Percentiles rank a stretch among this genome's conserved stretches.
These are phyloP conservation scores for Nasturtium officinale DNA, from an alignment of 345 rosid genomes.

Conservation along the genomic window DNA sequence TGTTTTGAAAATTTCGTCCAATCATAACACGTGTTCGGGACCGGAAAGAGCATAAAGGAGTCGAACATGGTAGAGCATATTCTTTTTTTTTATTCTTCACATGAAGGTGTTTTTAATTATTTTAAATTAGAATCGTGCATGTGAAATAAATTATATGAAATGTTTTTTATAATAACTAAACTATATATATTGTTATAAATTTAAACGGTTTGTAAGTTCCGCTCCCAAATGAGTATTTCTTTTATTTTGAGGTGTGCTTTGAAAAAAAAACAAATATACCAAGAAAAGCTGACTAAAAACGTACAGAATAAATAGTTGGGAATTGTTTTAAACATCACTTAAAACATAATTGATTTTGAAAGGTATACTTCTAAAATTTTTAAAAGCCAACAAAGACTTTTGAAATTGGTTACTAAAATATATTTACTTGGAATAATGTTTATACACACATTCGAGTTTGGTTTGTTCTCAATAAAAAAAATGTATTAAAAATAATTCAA, in stretches of 20 bases:
- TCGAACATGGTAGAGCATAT: conserved; percentile 39
- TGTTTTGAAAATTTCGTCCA: conserved; percentile 35
- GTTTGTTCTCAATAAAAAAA: neutral
- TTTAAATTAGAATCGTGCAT: conserved; percentile 3
- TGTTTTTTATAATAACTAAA: neutral
- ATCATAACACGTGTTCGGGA: conserved; percentile 35
- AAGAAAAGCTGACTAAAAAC: neutral
- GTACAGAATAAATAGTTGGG: neutral
- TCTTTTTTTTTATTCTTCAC: conserved; percentile 31
- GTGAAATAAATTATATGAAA: conserved; percentile 1
- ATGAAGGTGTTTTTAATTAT: conserved; percentile 14
- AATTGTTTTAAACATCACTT: neutral
- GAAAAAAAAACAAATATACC: neutral
- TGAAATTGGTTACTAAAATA: neutral
- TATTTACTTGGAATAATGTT: neutral
- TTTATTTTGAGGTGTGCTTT: neutral
- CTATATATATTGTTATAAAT: neutral
- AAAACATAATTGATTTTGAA: neutral
- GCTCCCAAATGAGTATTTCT: conserved; percentile 21
- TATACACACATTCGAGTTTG: neutral
- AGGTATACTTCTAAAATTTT: neutral
- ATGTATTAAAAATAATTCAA: neutral
- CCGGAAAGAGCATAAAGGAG: conserved; percentile 24
- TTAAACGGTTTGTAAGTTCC: conserved; percentile 19
- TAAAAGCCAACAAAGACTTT: neutral